Base-by-base conservation (phyloP, 495 filamentous ascomycete species). In the Penicillium steckii region DNA sequence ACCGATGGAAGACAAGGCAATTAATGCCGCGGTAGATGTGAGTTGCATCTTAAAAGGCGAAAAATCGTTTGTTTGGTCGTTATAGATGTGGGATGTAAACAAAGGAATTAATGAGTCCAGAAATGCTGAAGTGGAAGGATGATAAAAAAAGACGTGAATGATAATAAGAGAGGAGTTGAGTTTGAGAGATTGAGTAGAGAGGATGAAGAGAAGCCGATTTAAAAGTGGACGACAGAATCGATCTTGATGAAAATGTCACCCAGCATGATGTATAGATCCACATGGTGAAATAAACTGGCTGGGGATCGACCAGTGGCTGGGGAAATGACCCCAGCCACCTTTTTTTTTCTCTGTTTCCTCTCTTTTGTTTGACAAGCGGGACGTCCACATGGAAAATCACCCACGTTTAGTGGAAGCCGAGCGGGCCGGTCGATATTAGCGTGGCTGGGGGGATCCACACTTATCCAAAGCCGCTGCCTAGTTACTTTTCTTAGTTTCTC, bases 41-140 rank as follows among this genome's bases (percentile, higher is more conserved):
- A 69, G 60, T 59, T 69, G 66, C 72, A 73, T 75, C n/a, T n/a
- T n/a, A n/a, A 35, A 42, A 57, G 33, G 29, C 15, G n/a, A 15
- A 37, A 37, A 37, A n/a, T 3, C 8, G 8, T 15, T 13, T 17
- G 13, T 5, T 37, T 18, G 33, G n/a, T 37, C 5, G 33, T 19
- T 15, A 7, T 15, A 18, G 10, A 15, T 4, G 15, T 7, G 33
- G 15, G 33, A 55, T 25, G 23, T 26, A 35, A 46, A 55, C 38
- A 32, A 50, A 43, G 21, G 10, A 27, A 18, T 25, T 27, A 43
- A 51, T 44, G 24, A 38, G 44, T 23, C 35, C 26, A 24, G 5
- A 40, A 37, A 26, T 33, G 48, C 21, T 7, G 38, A 37, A 37
- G 33, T 37, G 15, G 15, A 53, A 35, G 30, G 38, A 12, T 29